Base-by-base conservation (phyloP, 2,329 filamentous ascomycete genomes). In the Aureobasidium melanogenum region DNA sequence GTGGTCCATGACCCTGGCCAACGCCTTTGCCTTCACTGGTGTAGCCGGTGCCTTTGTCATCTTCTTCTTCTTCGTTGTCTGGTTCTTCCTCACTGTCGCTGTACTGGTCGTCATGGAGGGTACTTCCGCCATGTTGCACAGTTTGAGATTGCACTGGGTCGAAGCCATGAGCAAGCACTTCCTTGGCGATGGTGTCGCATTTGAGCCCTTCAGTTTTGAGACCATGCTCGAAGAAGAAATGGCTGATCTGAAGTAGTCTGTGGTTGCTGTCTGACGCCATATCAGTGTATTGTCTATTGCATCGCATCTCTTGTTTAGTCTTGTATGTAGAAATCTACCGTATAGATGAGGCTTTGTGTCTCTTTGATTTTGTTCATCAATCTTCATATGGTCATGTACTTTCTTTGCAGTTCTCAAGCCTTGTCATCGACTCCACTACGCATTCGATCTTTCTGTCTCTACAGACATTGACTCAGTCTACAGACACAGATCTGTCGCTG, bases 151-250 rank as follows among this genome's bases (percentile, higher is more conserved):
- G 71, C 92, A 96, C 69, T 97, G 92, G 92, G 92, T 97, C 65
- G 93, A 97, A 76, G 93, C 92, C 19, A 97, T 97, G 85, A 95
- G 90, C 77, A 96, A 96, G 80, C 93, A 96, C 80, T 95, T 95
- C 75, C 87, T 96, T 72, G 94, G 94, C 70, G 88, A 89, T 63
- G 92, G 92, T 64, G 70, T 76, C 75, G 82, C 91, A 1, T 97
- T 97, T 75, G 81, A 87, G 70, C 92, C 92, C 5, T 96, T 97
- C 73, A 94, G 88, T 65, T 97, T 97, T 75, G 85, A 87, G 77
- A 80, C 84, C 38, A 77, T 96, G 72, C 76, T 97, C 67, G 92
- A 96, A 75, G 91, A 96, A 73, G 89, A 94, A 60, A 66, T 72
- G 67, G 68, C 68, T 43, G 72, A 73, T 63, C 62, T 74, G 65